Evolutionary conservation across 2,329 filamentous ascomycete genomes (phyloP), one percentile per base, ranked within the genome.

Genomic region (Fusarium sambucinum): DNA sequence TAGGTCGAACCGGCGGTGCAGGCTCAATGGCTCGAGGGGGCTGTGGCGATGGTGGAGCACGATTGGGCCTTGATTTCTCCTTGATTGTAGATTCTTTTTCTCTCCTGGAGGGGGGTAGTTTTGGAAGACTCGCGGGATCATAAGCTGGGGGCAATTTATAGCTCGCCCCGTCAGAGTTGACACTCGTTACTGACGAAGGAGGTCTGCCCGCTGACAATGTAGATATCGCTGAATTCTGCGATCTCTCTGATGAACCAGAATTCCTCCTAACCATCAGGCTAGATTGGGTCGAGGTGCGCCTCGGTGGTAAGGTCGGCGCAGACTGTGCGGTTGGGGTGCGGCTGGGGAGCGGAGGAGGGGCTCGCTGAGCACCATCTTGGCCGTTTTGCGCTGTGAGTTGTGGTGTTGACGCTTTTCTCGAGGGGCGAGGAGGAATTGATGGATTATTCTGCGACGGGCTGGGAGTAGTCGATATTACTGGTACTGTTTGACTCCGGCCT

Each of bases 171-270:
- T 77, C 76, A 2, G 85, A 84, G 11, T 80, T 78, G 46, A 80
- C 77, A 69, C 83, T 88, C 0, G 84, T 82, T 23, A 79, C 80
- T 3, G 86, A 86, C 11, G 82, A 84, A 29, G 77, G 73, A 4
- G 79, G 78, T 8, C 78, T 79, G 33, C 80, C 82, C 41, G 86
- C 67, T 1, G 87, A 89, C 23, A 85, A 74, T 2, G 80, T 82
- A 6, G 88, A 89, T 17, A 86, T 73, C 13, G 80, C 81, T 9
- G 87, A 90, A 38, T 82, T 78, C 59, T 85, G 79, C 4, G 87
- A 89, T 14, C 83, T 71, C 30, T 87, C 86, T 4, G 88, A 90
- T 1, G 87, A 85, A 41, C 84, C 84, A 19, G 88, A 90, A 48
- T 81, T 85, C 56, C 85, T 82, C 25, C 87, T 82, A 7, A 77